A percentile compares a stretch with the other conserved stretches of the same genome.
These are phyloP conservation scores for Diaporthe ilicicola DNA, from an alignment of 2,329 filamentous ascomycete species.

Conservation along the genomic window DNA sequence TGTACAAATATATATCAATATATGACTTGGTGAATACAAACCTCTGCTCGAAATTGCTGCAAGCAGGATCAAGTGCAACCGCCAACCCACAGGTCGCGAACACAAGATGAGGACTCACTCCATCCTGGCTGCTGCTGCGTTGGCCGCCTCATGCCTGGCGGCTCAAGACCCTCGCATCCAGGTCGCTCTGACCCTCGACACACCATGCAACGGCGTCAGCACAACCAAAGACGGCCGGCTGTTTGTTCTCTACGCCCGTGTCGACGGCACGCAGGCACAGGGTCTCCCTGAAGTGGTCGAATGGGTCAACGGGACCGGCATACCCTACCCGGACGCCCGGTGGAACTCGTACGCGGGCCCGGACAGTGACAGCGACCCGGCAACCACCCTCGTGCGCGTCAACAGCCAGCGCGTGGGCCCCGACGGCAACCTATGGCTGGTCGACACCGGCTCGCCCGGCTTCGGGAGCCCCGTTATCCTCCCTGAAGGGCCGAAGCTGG, in stretches of 20 bases:
- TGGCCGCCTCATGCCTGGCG: not conserved
- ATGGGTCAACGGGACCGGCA: slow-evolving; percentile 29
- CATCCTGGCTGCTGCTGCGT: not conserved
- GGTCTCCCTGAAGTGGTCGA: slow-evolving; percentile 30
- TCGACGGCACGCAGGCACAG: slow-evolving; percentile 29
- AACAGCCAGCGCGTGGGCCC: slow-evolving; percentile 23
- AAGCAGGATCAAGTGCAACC: not conserved
- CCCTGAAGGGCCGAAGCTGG: slow-evolving; percentile 30
- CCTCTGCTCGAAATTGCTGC: not conserved
- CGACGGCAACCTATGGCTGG: slow-evolving; percentile 29
- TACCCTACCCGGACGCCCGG: slow-evolving; percentile 23
- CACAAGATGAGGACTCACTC: not conserved
- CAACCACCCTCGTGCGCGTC: slow-evolving; percentile 21
- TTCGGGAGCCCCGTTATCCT: slow-evolving; percentile 27
- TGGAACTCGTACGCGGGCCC: slow-evolving; percentile 31
- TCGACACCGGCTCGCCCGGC: slow-evolving; percentile 29
- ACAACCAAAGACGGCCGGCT: slow-evolving; percentile 27
- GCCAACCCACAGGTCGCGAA: no score
- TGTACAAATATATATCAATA: no score
- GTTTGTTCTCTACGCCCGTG: slow-evolving; percentile 31
- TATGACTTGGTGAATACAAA: no score
- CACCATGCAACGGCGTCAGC: slow-evolving; percentile 29
- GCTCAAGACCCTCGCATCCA: slow-evolving; percentile 23
- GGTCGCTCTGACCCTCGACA: slow-evolving; percentile 26
- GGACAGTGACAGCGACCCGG: not conserved